These are phyloP conservation scores for Trichophyton schoenleinii DNA, from an alignment of 2,329 filamentous ascomycete genomes.

Conservation along the genomic window DNA sequence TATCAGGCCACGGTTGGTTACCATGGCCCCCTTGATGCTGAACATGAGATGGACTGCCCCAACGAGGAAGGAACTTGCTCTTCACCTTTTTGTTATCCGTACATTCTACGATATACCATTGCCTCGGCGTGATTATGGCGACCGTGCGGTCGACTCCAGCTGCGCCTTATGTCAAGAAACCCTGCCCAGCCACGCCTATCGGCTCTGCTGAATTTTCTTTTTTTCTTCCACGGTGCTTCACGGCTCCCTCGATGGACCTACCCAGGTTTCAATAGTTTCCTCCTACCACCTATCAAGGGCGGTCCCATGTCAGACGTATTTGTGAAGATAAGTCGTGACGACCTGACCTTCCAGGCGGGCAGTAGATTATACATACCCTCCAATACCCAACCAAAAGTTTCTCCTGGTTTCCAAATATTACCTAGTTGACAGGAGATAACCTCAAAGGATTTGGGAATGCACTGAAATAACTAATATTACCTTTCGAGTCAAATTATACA, in stretches of 20 bases:
- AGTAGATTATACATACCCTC: background rate
- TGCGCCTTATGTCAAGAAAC: background rate
- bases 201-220: background rate
- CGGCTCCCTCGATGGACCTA: background rate
- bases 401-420: background rate
- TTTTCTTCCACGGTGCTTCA: background rate
- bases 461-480: background rate
- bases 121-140: background rate
- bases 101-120: background rate
- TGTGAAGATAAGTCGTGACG: background rate
- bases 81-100: background rate
- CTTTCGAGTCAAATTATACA: background rate
- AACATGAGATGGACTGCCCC: background rate
- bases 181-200: background rate
- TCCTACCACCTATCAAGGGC: background rate
- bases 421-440: background rate
- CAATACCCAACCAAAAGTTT: background rate
- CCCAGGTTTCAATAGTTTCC: background rate
- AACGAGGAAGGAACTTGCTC: background rate
- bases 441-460: background rate
- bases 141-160: background rate
- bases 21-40: background rate
- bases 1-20: conserved; percentile 1
- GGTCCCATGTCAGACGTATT: background rate
- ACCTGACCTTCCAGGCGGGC: background rate